These are phyloP conservation scores for Puccinia coronata DNA, from an alignment of 1,284 basidiomycete species.

Conservation along the genomic window DNA sequence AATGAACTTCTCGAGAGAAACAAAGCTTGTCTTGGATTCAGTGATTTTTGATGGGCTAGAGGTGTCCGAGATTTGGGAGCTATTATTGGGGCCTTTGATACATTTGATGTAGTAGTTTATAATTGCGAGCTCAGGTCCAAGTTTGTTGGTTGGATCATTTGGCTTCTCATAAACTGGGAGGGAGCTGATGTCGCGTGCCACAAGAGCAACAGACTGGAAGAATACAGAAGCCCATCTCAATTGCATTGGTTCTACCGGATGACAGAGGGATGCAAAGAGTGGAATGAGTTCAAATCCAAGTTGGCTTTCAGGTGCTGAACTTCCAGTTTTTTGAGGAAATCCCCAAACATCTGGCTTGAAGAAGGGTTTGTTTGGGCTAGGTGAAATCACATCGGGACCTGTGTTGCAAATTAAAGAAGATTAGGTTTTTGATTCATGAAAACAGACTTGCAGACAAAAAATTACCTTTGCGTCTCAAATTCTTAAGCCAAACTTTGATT, in stretches of 20 bases:
- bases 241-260: not conserved
- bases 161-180: not conserved
- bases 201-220: not conserved
- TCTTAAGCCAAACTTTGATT: not conserved
- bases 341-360: not conserved
- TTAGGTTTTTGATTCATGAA: not conserved
- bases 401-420: not conserved
- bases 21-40: not conserved
- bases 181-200: not conserved
- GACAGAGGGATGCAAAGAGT: not conserved
- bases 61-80: not conserved
- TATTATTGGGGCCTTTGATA: not conserved
- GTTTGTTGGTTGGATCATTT: not conserved
- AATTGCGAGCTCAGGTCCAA: not conserved
- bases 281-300: not conserved
- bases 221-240: not conserved
- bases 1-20: not conserved
- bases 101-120: conserved; percentile 1
- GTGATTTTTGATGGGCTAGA: not conserved
- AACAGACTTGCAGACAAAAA: too few relatives aligned
- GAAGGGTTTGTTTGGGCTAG: conserved; percentile 2
- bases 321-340: not conserved
- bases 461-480: not conserved
- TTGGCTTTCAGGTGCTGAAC: not conserved
- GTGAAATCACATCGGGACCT: conserved; percentile 8